Base-by-base conservation (phyloP, 768 basidiomycete species). In the Nidularia pulvinata region DNA sequence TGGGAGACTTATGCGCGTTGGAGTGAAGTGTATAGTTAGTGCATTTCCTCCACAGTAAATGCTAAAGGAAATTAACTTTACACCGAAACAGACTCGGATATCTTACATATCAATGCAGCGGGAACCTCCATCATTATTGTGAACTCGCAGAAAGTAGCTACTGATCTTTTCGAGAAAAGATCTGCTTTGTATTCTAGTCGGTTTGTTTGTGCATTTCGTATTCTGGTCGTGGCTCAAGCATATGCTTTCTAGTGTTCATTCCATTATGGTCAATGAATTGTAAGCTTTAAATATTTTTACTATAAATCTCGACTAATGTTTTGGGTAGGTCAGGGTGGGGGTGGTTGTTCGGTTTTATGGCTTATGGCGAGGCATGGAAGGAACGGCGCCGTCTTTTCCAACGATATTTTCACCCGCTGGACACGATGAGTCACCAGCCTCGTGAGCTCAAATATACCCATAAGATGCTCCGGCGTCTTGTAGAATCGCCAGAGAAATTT, bases 1-100 rank as follows among this genome's bases (percentile, higher is more conserved):
- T 66, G 65, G 62, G 46, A 54, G 34, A 62, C 62, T 6, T 66
- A 62, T 34, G 59, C 57, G 16, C 47, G 53, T 33, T 64, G 62
- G 65, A 54, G 53, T 34, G 57, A 65, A 25, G 58, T 62, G 4
- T 51, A 59, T 39, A 46, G 62, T 65, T 7, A n/a, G 55, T 39
- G 11, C 19, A 9, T 35, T 36, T 7, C 19, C 7, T 10, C 45
- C 6, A 14, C 35, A n/a, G 6, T 14, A 50, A 22, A 46, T 25
- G 9, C 45, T 11, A 10, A 10, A 46, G n/a, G 37, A 9, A 39
- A 39, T 39, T 39, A 9, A 9, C n/a, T n/a, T 39, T 39, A 7
- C n/a, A 9, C n/a, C n/a, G 5, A 32, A 6, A 7, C 35, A 52
- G 51, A 52, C 32, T 52, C 51, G 42, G 51, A 52, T 45, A 45